phyloP scores from a whole-genome alignment of 2,329 filamentous ascomycete species.

The Phialophora tarda region DNA sequence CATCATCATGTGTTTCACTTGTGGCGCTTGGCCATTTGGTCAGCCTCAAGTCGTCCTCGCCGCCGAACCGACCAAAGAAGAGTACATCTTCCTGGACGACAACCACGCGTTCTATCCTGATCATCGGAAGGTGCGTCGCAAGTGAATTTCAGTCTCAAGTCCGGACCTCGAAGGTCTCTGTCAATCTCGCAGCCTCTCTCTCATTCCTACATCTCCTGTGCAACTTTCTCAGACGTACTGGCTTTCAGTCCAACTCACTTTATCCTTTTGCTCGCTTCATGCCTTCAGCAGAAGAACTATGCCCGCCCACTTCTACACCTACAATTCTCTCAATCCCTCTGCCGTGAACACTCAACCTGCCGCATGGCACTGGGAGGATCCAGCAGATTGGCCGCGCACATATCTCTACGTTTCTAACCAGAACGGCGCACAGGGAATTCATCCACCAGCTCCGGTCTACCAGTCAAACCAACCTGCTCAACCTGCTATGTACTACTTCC shows the following conservation, averaged over 20 bases:
- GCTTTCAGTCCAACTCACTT: conserved; percentile 8
- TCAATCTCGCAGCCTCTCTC: background rate
- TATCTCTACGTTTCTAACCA: conserved; percentile 37
- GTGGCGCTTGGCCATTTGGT: conserved; percentile 38
- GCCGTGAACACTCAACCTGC: conserved; percentile 24
- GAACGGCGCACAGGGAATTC: conserved; percentile 37
- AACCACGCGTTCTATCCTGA: conserved; percentile 37
- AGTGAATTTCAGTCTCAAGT: conserved; percentile 21
- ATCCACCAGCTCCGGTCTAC: conserved; percentile 39
- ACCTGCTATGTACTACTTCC: conserved; percentile 35
- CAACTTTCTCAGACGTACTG: background rate
- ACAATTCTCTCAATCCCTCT: conserved; percentile 34
- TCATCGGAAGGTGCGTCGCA: conserved; percentile 33
- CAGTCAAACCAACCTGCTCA: conserved; percentile 33
- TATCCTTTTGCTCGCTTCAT: conserved; percentile 14
- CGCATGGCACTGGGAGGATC: conserved; percentile 33
- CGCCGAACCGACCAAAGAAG: conserved; percentile 36
- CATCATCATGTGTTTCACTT: conserved; percentile 39
- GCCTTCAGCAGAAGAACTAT: conserved; percentile 22
- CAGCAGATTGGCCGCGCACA: conserved; percentile 36
- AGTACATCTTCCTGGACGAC: conserved; percentile 38
- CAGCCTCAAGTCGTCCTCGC: conserved; percentile 34
- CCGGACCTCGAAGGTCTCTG: background rate
- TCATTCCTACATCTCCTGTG: background rate
- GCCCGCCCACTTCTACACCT: conserved; percentile 33